Evolutionary conservation across 495 filamentous ascomycete species (phyloP).

Genomic region (Penicilliopsis zonata): DNA sequence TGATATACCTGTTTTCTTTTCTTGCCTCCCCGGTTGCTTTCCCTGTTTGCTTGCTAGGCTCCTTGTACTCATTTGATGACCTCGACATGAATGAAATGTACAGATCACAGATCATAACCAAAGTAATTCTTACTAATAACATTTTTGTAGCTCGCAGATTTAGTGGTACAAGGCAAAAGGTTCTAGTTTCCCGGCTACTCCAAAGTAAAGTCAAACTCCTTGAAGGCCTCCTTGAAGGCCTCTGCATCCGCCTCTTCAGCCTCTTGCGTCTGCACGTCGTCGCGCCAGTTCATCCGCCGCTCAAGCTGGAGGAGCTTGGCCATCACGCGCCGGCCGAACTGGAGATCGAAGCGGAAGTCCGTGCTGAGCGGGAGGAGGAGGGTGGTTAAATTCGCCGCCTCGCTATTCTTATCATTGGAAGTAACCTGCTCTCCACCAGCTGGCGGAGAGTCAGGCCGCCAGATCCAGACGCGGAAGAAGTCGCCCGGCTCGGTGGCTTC

Average conservation of each 20-base stretch:
- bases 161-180: too few species aligned
- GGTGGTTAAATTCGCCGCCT: conserved; percentile 25
- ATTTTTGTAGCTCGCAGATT: too few species aligned
- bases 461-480: conserved; percentile 79
- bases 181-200: conserved; percentile 14
- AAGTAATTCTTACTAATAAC: too few species aligned
- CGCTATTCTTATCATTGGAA: conserved; percentile 5
- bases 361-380: conserved; percentile 40
- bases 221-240: conserved; percentile 74
- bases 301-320: conserved; percentile 77
- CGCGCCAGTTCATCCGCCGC: conserved; percentile 62
- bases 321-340: conserved; percentile 67
- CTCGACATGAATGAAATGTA: too few species aligned
- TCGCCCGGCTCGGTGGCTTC: conserved; percentile 47
- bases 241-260: conserved; percentile 74
- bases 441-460: conserved; percentile 20
- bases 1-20: too few species aligned
- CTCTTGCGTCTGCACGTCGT: conserved; percentile 61
- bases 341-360: conserved; percentile 46
- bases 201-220: conserved; percentile 68
- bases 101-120: too few species aligned
- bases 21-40: too few species aligned
- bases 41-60: too few species aligned
- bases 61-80: too few species aligned
- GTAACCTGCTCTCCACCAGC: conserved; percentile 5